A percentile compares a stretch with the other conserved stretches of the same genome.
Conservation (phyloP, 2,329 filamentous ascomycete genomes). For the Mycosphaerella sp. region DNA sequence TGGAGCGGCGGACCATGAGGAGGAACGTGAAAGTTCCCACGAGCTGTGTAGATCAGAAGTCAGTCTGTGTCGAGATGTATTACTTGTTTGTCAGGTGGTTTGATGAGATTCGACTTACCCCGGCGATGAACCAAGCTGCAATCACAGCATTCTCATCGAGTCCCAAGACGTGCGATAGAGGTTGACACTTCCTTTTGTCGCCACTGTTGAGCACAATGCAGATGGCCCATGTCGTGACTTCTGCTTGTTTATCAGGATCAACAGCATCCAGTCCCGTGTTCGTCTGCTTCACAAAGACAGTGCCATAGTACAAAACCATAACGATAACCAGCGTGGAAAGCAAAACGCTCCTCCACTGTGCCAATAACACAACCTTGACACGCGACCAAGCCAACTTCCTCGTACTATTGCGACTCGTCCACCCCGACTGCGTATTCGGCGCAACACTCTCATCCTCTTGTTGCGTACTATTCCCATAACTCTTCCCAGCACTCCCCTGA, state of each 20-base stretch:
- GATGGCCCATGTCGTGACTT: constrained; percentile 55
- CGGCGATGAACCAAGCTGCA: constrained; percentile 66
- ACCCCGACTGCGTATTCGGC: constrained; percentile 4
- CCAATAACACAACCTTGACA: constrained; percentile 64
- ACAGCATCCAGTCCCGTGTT: constrained; percentile 51
- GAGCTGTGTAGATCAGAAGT: constrained; percentile 43
- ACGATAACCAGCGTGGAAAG: constrained; percentile 72
- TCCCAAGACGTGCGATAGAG: constrained; percentile 48
- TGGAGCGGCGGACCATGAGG: constrained; percentile 68
- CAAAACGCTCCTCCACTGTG: constrained; percentile 79
- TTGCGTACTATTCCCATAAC: not conserved
- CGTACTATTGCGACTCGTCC: constrained; percentile 6
- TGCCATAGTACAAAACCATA: constrained; percentile 75
- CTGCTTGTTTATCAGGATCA: constrained; percentile 43
- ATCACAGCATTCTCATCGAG: constrained; percentile 59
- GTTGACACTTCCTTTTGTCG: constrained; percentile 59
- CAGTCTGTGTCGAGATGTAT: not conserved
- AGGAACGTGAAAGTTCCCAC: constrained; percentile 74
- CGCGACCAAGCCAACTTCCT: constrained; percentile 51
- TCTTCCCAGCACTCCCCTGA: not conserved
- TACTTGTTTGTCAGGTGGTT: not conserved
- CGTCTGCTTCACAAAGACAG: constrained; percentile 69
- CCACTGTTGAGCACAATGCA: constrained; percentile 55
- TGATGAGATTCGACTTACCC: constrained; percentile 30
- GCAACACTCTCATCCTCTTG: constrained; percentile 4